phyloP scores from a whole-genome alignment of 2,329 filamentous ascomycete species.

The Pestalotiopsis fici region DNA sequence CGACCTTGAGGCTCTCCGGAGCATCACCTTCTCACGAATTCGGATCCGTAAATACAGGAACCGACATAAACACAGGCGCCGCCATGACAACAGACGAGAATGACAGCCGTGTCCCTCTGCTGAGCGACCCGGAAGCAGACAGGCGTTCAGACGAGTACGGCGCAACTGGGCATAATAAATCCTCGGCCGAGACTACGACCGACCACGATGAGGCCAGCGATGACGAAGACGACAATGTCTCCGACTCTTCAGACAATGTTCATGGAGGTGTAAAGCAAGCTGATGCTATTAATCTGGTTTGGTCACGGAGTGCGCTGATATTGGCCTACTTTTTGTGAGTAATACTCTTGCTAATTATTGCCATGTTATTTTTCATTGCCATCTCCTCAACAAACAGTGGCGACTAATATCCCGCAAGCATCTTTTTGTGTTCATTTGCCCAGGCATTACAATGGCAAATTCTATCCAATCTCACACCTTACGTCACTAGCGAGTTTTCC shows the following conservation, averaged over 20 bases:
- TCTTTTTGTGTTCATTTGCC: conserved; percentile 48
- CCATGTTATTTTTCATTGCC: not conserved
- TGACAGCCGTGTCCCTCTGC: conserved; percentile 7
- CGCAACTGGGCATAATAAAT: conserved; percentile 23
- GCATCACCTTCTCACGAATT: not conserved
- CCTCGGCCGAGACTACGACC: conserved; percentile 13
- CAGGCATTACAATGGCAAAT: conserved; percentile 46
- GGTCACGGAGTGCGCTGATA: conserved; percentile 38
- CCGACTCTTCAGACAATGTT: conserved; percentile 10
- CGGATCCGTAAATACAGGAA: not conserved
- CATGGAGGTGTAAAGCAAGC: conserved; percentile 37
- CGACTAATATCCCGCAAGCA: conserved; percentile 20
- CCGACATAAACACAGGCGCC: not conserved
- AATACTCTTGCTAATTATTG: not conserved
- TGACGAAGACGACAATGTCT: conserved; percentile 11
- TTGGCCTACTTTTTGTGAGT: conserved; percentile 37
- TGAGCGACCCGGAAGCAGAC: not conserved
- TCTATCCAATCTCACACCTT: conserved; percentile 36
- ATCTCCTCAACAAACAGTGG: not conserved
- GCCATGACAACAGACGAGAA: not conserved
- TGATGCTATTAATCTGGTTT: conserved; percentile 40
- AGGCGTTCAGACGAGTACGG: conserved; percentile 20
- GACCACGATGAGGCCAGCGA: conserved; percentile 7
- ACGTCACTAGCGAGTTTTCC: conserved; percentile 45
- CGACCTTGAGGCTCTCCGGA: not conserved